phyloP scores from a whole-genome alignment of 352 stramenopile species.

The Phytophthora hibernalis region DNA sequence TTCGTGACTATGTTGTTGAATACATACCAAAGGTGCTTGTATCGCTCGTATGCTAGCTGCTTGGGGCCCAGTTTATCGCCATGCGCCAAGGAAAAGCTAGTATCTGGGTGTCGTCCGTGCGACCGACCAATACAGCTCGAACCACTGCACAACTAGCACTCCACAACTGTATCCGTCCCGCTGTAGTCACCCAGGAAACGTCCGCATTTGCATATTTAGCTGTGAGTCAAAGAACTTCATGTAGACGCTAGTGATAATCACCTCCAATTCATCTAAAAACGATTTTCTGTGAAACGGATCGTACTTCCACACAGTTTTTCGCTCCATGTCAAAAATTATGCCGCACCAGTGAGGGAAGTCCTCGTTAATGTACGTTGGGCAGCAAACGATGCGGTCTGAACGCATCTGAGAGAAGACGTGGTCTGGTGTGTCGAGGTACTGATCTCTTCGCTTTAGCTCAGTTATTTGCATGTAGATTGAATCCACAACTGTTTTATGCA shows the following conservation, averaged over 20 bases:
- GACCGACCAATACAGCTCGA: background rate
- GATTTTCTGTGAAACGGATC: background rate
- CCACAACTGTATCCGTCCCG: background rate
- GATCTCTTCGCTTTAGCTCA: background rate
- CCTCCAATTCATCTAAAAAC: background rate
- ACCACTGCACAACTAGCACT: background rate
- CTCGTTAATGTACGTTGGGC: background rate
- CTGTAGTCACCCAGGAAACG: background rate
- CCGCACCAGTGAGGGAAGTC: background rate
- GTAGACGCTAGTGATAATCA: background rate
- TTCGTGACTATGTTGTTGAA: background rate
- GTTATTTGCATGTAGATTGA: background rate
- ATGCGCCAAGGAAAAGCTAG: background rate
- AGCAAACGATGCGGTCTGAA: background rate
- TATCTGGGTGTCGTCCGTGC: background rate
- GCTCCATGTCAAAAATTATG: background rate
- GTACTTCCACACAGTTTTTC: background rate
- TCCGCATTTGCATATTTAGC: background rate
- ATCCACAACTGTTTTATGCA: background rate
- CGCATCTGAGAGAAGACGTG: background rate
- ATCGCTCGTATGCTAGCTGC: background rate
- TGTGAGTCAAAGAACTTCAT: background rate
- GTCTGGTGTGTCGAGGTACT: background rate
- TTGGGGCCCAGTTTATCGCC: background rate
- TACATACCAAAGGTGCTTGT: background rate